These are phyloP conservation scores for Selaginella tamariscina DNA, from an alignment of 75 land plant genomes.

Conservation along the genomic window DNA sequence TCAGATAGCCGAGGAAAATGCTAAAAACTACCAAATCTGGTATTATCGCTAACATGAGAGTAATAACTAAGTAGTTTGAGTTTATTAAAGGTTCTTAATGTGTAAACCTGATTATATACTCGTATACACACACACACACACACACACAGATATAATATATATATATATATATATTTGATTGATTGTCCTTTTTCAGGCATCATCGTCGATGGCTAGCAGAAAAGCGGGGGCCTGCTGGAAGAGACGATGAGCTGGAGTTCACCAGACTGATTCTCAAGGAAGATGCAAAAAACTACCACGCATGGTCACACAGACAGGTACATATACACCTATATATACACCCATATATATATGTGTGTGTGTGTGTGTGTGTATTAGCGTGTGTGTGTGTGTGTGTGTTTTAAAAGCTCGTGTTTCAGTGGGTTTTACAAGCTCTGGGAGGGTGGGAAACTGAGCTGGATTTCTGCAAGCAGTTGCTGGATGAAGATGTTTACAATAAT, in stretches of 20 bases:
- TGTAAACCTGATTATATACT: neutral
- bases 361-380: too few species aligned
- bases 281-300: conserved; percentile 96
- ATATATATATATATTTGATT: neutral
- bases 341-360: conserved; percentile 13
- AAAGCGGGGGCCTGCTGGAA: conserved; percentile 55
- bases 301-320: conserved; percentile 99
- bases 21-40: conserved; percentile 95
- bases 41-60: conserved; percentile 9
- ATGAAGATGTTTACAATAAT: conserved; percentile 66
- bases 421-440: conserved; percentile 84
- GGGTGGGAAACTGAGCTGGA: conserved; percentile 89
- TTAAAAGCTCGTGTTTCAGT: too few species aligned
- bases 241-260: conserved; percentile 50
- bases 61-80: neutral
- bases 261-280: conserved; percentile 45
- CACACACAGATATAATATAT: neutral
- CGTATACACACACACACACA: neutral
- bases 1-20: conserved; percentile 35
- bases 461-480: conserved; percentile 49
- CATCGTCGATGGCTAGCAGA: conserved; percentile 90
- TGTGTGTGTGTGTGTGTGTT: too few species aligned
- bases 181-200: conserved; percentile 52
- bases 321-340: too few species aligned
- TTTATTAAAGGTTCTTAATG: too few species aligned